A percentile compares a stretch with the other conserved stretches of the same genome.
phyloP scores from a whole-genome alignment of 257 asterid species.

The Solanum verrucosum region DNA sequence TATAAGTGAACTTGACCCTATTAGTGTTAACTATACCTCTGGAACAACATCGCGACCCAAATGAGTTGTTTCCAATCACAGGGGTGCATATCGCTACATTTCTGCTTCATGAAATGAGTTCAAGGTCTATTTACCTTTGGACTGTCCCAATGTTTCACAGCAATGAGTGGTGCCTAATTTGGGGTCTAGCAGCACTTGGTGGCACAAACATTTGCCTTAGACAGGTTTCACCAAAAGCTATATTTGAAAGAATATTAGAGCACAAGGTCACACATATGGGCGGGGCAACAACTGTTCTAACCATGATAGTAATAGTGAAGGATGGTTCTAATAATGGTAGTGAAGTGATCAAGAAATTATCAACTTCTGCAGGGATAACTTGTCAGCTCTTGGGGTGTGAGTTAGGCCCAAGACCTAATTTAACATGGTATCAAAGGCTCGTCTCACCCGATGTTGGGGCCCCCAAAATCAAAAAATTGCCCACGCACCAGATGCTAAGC shows the following conservation, averaged over 20 bases:
- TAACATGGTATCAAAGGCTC: too few relatives aligned
- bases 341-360: slow-evolving; percentile 12
- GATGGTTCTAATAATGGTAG: slow-evolving; percentile 8
- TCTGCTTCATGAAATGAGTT: slow-evolving; percentile 18
- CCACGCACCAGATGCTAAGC: too few relatives aligned
- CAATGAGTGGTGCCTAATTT: slow-evolving; percentile 20
- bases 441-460: too few relatives aligned
- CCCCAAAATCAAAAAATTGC: too few relatives aligned
- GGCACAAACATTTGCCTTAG: slow-evolving; percentile 26
- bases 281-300: slow-evolving; percentile 23
- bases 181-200: slow-evolving; percentile 29
- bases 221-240: slow-evolving; percentile 14
- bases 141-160: slow-evolving; percentile 36
- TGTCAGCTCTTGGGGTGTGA: too few relatives aligned
- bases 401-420: too few relatives aligned
- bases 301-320: slow-evolving; percentile 22
- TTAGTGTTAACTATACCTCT: slow-evolving; percentile 28
- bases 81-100: slow-evolving; percentile 23
- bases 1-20: slow-evolving; percentile 21
- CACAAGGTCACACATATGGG: slow-evolving; percentile 31
- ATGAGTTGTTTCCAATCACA: slow-evolving; percentile 26
- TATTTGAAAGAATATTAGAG: slow-evolving; percentile 9
- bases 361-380: slow-evolving; percentile 21
- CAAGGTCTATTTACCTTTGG: slow-evolving; percentile 24
- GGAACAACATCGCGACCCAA: slow-evolving; percentile 31